Evolutionary conservation across 768 basidiomycete species (phyloP).

Genomic region (Russula compacta): DNA sequence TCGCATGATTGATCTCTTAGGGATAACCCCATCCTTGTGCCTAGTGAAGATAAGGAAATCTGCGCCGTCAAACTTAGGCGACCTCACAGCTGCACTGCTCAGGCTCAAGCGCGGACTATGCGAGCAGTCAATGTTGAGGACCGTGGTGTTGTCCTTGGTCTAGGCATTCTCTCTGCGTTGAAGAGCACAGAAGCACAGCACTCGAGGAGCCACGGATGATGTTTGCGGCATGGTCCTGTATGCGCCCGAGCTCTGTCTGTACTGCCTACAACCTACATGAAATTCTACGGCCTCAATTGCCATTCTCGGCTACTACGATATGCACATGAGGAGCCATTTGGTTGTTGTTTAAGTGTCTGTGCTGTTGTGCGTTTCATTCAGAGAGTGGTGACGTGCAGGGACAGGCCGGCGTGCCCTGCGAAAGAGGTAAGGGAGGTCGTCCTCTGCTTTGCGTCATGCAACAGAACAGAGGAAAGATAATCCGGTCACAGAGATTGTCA

Average conservation of each 20-base stretch:
- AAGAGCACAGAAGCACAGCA: conserved; percentile 72
- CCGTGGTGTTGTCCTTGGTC: conserved; percentile 46
- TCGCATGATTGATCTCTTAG: conserved; percentile 24
- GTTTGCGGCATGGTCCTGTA: conserved; percentile 57
- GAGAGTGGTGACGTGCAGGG: conserved; percentile 54
- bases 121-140: conserved; percentile 28
- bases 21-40: conserved; percentile 58
- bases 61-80: conserved; percentile 63
- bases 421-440: conserved; percentile 1
- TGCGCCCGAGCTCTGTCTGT: conserved; percentile 61
- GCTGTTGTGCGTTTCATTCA: conserved; percentile 68
- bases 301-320: conserved; percentile 56
- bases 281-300: conserved; percentile 66
- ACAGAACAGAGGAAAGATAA: background rate
- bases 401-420: conserved; percentile 62
- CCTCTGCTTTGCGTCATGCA: too few species aligned
- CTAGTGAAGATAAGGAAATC: conserved; percentile 67
- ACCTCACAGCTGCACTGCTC: conserved; percentile 24
- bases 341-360: conserved; percentile 59
- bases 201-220: conserved; percentile 58
- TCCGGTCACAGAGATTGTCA: background rate
- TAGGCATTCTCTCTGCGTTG: conserved; percentile 5
- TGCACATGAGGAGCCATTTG: conserved; percentile 30
- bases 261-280: conserved; percentile 55
- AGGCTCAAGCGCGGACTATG: conserved; percentile 27